Percentiles rank a stretch among this genome's conserved stretches.
These are phyloP conservation scores for Gracilaria vermiculophylla DNA, from an alignment of 23 red algal species.

Conservation along the genomic window DNA sequence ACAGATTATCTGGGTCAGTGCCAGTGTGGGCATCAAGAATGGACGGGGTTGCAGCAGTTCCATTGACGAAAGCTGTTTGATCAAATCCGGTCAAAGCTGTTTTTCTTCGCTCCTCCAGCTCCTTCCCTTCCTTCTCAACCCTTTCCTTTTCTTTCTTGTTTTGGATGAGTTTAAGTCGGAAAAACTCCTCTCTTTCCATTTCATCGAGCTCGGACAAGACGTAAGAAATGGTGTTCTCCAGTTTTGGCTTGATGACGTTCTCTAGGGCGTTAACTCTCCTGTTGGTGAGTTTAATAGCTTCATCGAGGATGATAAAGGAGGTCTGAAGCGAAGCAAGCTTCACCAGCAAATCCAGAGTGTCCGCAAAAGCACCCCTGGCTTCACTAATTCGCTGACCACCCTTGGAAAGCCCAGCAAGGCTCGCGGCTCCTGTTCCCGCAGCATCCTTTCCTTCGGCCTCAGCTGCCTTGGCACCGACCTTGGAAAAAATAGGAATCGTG, in stretches of 20 bases:
- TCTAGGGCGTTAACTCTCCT: constrained; percentile 97
- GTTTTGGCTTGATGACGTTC: constrained; percentile 90
- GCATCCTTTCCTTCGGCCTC: constrained; percentile 15
- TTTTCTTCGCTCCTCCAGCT: constrained; percentile 52
- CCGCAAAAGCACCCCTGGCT: constrained; percentile 71
- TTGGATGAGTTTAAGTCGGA: constrained; percentile 97
- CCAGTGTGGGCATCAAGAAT: constrained; percentile 55
- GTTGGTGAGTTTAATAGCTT: constrained; percentile 99
- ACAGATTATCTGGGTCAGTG: constrained; percentile 51
- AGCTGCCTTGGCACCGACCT: background rate
- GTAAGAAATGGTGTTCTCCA: constrained; percentile 94
- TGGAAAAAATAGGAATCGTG: constrained; percentile 76
- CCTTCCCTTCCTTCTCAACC: constrained; percentile 36
- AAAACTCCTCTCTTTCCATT: constrained; percentile 99
- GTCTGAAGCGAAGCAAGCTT: constrained; percentile 91
- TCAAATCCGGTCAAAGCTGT: constrained; percentile 72
- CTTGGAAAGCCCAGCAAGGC: constrained; percentile 71
- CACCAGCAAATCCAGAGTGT: constrained; percentile 83
- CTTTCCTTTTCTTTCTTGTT: constrained; percentile 94
- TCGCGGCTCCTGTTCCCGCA: constrained; percentile 32
- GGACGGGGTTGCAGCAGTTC: constrained; percentile 3
- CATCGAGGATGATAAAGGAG: constrained; percentile 90
- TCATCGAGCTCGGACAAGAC: constrained; percentile 99
- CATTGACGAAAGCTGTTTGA: constrained; percentile 35
- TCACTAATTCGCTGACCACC: constrained; percentile 91